Percentiles rank a stretch among this genome's conserved stretches.
Evolutionary conservation across 2,329 filamentous ascomycete genomes (phyloP).

Genomic region (Colletotrichum chlorophyti): DNA sequence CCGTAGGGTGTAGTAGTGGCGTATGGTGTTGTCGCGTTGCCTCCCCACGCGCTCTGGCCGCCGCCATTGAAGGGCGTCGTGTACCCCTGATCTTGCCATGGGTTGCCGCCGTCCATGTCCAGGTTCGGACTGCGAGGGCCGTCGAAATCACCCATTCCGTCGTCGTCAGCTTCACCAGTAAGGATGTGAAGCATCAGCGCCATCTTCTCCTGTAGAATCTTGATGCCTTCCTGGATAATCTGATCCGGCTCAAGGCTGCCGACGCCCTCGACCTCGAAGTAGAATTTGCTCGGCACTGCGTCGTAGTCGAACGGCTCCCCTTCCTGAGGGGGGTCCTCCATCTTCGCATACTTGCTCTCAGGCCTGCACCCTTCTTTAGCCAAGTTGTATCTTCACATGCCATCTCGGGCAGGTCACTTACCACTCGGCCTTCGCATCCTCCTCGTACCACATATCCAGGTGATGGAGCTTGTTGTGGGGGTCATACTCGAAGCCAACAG

Average conservation of each 20-base stretch:
- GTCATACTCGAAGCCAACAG: conserved; percentile 97
- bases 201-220: conserved; percentile 88
- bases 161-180: conserved; percentile 59
- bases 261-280: conserved; percentile 90
- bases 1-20: conserved; percentile 52
- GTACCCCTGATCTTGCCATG: conserved; percentile 70
- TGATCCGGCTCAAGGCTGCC: conserved; percentile 89
- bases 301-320: conserved; percentile 92
- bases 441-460: conserved; percentile 94
- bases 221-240: conserved; percentile 88
- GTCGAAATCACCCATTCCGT: conserved; percentile 66
- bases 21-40: conserved; percentile 55
- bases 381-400: background rate
- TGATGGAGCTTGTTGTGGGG: conserved; percentile 95
- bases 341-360: conserved; percentile 78
- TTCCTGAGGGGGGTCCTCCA: conserved; percentile 80
- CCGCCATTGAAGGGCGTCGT: conserved; percentile 71
- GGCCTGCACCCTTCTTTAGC: conserved; percentile 64
- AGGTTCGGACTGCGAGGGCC: conserved; percentile 71
- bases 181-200: conserved; percentile 76
- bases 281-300: conserved; percentile 84
- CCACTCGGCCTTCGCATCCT: conserved; percentile 84
- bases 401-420: conserved; percentile 53
- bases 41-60: conserved; percentile 71
- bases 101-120: conserved; percentile 64